Conservation (phyloP, 257 asterid species). For the Solanum medicagineum region DNA sequence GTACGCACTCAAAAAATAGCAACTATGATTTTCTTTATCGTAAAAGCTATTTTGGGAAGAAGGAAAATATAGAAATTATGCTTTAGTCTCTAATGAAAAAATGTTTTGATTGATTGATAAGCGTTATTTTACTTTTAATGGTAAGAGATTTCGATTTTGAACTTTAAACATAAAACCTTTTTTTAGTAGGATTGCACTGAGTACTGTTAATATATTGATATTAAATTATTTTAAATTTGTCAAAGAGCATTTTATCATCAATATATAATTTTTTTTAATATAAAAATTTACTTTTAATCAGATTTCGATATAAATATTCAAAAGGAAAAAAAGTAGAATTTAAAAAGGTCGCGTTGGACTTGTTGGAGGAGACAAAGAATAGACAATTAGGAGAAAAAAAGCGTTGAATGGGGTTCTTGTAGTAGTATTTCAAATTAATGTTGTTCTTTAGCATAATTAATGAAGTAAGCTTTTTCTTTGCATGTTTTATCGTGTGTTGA, state of each 20-base stretch:
- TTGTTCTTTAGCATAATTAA: not conserved
- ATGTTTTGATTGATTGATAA: not conserved
- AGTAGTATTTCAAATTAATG: not conserved
- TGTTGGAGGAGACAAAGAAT: not conserved
- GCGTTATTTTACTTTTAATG: not conserved
- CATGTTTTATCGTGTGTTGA: not conserved
- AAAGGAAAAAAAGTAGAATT: not conserved
- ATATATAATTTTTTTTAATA: not conserved
- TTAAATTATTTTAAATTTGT: not conserved
- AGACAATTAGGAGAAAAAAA: not conserved
- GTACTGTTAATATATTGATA: not conserved
- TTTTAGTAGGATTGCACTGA: not conserved
- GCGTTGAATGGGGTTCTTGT: not conserved
- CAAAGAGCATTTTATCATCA: fast-evolving
- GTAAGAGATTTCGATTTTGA: fast-evolving
- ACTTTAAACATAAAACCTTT: not conserved
- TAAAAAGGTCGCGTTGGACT: not conserved
- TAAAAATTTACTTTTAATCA: not conserved
- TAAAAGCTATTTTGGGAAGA: too few species aligned
- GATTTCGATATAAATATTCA: fast-evolving
- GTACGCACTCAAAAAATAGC: too few species aligned
- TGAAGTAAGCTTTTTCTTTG: not conserved
- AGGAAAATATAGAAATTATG: not conserved
- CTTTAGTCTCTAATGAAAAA: not conserved
- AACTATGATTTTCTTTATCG: too few species aligned